Evolutionary conservation across 2,329 filamentous ascomycete genomes (phyloP), one percentile per base, ranked within the genome.

Genomic region (Scedosporium minutisporum): DNA sequence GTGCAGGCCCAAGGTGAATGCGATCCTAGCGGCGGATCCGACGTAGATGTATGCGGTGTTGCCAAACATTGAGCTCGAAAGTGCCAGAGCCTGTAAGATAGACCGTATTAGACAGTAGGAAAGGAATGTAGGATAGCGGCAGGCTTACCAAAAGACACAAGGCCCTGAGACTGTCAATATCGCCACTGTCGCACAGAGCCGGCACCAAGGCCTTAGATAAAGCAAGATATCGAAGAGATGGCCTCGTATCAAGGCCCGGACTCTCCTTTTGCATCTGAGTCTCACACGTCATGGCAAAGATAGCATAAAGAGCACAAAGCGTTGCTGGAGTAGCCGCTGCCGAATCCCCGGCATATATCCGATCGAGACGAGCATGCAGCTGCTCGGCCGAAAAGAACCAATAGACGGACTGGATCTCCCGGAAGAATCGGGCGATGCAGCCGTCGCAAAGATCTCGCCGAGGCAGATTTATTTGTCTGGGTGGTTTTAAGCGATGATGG

Each of bases 381-480:
- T 65, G 65, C 62, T 71, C 69, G 29, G 66, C 66, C 1, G 68
- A 67, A 63, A 69, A 67, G 58, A 71, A 67, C 69, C 69, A 71
- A 58, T 71, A 71, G 44, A 71, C 62, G 7, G 67, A 67, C 63
- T 71, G 68, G 29, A 71, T 66, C 41, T 71, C 69, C 44, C 64
- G 60, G 61, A 71, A 70, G 64, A 69, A 71, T 58, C 69, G 67
- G 16, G 67, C 65, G 1, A 71, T 65, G 58, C 69, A 70, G 58
- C 66, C 66, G 58, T 68, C 65, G 60, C 69, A 69, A 9, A 71
- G 65, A 57, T 71, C 68, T 16, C 69, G 67, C 6, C 69, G 65
- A 0, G 69, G 69, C 3, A 71, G 61, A 44, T 67, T 69, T 18
- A 71, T 67, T 38, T 69, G 68, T 18, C 62, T 57, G 10, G 44